Conservation (phyloP, 495 filamentous ascomycete genomes). For the Parachaetomium inaequale region DNA sequence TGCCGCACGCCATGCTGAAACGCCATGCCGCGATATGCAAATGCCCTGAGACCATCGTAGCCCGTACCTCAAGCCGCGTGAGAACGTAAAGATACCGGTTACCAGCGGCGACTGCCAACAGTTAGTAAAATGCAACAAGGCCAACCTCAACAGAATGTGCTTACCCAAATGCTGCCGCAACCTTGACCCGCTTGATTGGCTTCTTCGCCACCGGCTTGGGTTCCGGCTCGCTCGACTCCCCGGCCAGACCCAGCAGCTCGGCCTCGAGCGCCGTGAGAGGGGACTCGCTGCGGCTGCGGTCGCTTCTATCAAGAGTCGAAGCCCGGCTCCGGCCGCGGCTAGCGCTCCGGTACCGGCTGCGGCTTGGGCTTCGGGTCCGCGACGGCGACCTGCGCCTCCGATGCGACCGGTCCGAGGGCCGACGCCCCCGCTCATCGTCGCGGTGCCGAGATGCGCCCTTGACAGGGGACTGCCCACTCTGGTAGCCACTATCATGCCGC, state of each 20-base stretch:
- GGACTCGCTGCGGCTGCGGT: constrained; percentile 26
- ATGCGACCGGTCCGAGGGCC: constrained; percentile 7
- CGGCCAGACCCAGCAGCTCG: constrained; percentile 24
- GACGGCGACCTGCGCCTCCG: constrained; percentile 20
- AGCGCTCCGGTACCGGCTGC: constrained; percentile 5
- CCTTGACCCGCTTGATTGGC: constrained; percentile 26
- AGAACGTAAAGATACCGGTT: not conserved
- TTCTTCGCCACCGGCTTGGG: constrained; percentile 22
- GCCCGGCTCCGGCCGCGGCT: constrained; percentile 10
- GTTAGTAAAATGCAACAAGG: not conserved
- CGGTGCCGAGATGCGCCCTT: constrained; percentile 13
- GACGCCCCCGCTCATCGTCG: constrained; percentile 15
- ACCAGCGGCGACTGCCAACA: constrained; percentile 6
- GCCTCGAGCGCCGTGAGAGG: constrained; percentile 28
- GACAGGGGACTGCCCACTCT: constrained; percentile 30
- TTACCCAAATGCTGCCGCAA: constrained; percentile 31
- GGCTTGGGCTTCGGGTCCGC: constrained; percentile 6
- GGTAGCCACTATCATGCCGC: constrained; percentile 35
- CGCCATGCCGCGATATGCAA: not conserved
- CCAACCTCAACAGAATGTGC: not conserved
- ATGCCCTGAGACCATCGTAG: not conserved
- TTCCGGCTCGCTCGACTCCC: constrained; percentile 17
- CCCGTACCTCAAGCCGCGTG: not conserved
- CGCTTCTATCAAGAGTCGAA: constrained; percentile 1
- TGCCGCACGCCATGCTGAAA: not conserved